Evolutionary conservation across 2,329 filamentous ascomycete species (phyloP).

Genomic region (Fusarium sp.): DNA sequence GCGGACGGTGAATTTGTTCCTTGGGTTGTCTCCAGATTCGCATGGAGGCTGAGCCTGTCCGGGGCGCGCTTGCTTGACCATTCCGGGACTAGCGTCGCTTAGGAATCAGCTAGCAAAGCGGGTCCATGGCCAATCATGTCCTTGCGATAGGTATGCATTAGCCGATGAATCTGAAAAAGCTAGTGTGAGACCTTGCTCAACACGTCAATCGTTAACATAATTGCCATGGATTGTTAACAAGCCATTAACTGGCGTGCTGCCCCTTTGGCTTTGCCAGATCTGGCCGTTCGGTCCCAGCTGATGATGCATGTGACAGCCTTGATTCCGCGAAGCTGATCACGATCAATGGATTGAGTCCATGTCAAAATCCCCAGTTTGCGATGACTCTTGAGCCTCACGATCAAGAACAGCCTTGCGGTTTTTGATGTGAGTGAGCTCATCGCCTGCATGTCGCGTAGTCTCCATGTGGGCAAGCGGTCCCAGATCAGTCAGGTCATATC

Average conservation of each 20-base stretch:
- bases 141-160: conserved; percentile 21
- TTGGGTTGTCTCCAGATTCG: conserved; percentile 41
- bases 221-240: background rate
- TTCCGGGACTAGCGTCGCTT: conserved; percentile 50
- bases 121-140: conserved; percentile 45
- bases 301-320: conserved; percentile 33
- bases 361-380: background rate
- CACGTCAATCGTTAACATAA: conserved; percentile 18
- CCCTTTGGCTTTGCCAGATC: background rate
- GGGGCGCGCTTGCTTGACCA: conserved; percentile 44
- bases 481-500: background rate
- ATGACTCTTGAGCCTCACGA: background rate
- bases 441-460: background rate
- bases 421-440: background rate
- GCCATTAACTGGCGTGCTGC: background rate
- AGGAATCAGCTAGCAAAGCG: conserved; percentile 37
- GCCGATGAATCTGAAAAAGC: background rate
- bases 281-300: background rate
- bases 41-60: conserved; percentile 43
- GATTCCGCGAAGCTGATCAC: background rate
- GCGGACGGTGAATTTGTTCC: conserved; percentile 49
- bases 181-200: background rate
- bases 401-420: background rate
- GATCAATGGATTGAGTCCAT: background rate
- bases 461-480: background rate